These are phyloP conservation scores for Dendrobium nobile DNA, from an alignment of 106 monocot species.

Conservation along the genomic window DNA sequence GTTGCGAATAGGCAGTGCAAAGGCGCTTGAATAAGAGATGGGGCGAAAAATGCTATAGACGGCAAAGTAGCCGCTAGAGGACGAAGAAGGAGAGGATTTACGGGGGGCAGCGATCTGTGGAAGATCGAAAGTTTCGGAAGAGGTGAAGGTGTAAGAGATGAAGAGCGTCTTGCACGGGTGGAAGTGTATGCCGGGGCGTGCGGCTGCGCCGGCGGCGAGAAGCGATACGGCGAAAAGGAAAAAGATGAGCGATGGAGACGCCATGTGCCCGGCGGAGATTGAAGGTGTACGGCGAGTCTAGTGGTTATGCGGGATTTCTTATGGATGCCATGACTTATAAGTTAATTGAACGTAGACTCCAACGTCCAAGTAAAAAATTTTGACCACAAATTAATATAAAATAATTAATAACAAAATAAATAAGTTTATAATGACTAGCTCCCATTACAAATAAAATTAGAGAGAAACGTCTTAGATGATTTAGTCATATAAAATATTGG, in stretches of 20 bases:
- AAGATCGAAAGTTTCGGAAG: constrained; percentile 15
- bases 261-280: constrained; percentile 8
- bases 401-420: too few relatives aligned
- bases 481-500: too few relatives aligned
- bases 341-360: neutral
- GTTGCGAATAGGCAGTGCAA: neutral
- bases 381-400: too few relatives aligned
- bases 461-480: too few relatives aligned
- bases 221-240: constrained; percentile 5
- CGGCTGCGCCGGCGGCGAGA: constrained; percentile 21
- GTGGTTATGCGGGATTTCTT: neutral
- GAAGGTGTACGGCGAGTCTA: neutral
- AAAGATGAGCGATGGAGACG: constrained; percentile 5
- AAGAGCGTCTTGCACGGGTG: constrained; percentile 53
- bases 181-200: constrained; percentile 21
- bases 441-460: too few relatives aligned
- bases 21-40: constrained; percentile 1
- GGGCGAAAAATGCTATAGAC: constrained; percentile 28
- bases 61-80: constrained; percentile 19
- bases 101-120: neutral
- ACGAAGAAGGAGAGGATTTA: neutral
- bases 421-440: too few relatives aligned
- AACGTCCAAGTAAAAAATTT: too few relatives aligned
- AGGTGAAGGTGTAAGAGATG: constrained; percentile 45
- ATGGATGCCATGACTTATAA: neutral